Percentiles rank a stretch among this genome's conserved stretches.
Conservation (phyloP, 192 early-diverging fungal species). For the Glomus cerebriforme region DNA sequence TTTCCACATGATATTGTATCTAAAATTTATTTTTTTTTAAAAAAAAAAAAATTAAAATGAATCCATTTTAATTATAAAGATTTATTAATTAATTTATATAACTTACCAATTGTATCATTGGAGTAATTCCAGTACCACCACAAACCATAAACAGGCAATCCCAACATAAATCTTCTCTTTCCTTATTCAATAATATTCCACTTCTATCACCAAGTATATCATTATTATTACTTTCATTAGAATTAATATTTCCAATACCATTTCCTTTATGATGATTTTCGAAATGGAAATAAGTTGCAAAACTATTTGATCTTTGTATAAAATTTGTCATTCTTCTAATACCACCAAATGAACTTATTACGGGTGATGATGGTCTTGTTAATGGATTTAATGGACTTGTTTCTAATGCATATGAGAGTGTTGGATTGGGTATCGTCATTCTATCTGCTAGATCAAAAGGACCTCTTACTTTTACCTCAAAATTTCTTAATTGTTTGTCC, state of each 20-base stretch:
- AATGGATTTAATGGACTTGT: not conserved
- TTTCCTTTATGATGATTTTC: not conserved
- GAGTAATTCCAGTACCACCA: conserved; percentile 29
- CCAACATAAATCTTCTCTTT: conserved; percentile 22
- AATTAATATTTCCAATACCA: not conserved
- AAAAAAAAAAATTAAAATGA: not conserved
- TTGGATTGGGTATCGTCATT: not conserved
- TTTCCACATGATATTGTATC: conserved; percentile 16
- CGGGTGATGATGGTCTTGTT: not conserved
- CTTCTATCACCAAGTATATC: not conserved
- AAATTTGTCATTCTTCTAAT: too few relatives aligned
- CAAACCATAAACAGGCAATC: conserved; percentile 30
- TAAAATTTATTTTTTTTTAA: too few relatives aligned
- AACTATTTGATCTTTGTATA: not conserved
- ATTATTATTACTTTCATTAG: not conserved
- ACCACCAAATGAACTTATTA: not conserved
- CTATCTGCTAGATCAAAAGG: conserved; percentile 31
- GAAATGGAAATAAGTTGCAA: not conserved
- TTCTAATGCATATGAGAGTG: not conserved
- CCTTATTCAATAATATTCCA: conserved; percentile 24
- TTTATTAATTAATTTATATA: not conserved
- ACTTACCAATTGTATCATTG: conserved; percentile 10
- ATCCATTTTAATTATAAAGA: not conserved
- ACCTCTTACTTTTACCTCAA: conserved; percentile 23
- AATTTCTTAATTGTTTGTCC: conserved; percentile 25